Evolutionary conservation across 148 eudicot genomes (phyloP).

Genomic region (Polygonum aviculare): DNA sequence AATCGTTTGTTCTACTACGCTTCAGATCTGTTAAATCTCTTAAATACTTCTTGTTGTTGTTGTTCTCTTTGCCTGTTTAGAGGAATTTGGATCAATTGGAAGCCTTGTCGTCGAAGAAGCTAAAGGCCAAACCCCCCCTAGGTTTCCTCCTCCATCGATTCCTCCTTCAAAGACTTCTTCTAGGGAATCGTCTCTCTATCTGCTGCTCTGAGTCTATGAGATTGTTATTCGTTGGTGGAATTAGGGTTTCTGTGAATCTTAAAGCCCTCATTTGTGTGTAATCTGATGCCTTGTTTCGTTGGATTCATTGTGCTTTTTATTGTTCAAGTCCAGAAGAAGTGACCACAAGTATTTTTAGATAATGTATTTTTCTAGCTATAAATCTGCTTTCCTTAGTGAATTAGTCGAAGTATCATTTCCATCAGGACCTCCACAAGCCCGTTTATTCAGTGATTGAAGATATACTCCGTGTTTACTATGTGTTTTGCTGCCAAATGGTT

Average conservation of each 20-base stretch:
- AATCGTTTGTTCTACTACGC: too few species aligned
- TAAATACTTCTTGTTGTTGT: too few species aligned
- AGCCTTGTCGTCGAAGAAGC: too few species aligned
- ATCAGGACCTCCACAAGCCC: background rate
- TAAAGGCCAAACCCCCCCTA: too few species aligned
- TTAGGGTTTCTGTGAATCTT: background rate
- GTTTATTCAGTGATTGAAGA: background rate
- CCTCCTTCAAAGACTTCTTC: constrained; percentile 14
- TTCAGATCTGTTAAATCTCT: too few species aligned
- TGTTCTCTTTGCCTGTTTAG: too few species aligned
- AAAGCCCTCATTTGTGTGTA: background rate
- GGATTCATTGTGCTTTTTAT: background rate
- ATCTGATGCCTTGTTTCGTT: background rate
- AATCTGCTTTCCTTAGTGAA: background rate
- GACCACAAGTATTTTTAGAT: too few species aligned
- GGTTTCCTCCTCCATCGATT: too few species aligned
- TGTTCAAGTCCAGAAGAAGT: background rate
- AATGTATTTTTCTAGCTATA: too few species aligned
- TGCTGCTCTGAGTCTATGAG: background rate
- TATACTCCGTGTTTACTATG: background rate
- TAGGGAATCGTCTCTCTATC: constrained; percentile 14
- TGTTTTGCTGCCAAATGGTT: background rate
- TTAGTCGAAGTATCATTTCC: background rate
- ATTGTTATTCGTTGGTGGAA: background rate
- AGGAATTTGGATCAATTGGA: too few species aligned